Base-by-base conservation (phyloP, 1,139 yeast species). In the Debaryomycetaceae sp. region DNA sequence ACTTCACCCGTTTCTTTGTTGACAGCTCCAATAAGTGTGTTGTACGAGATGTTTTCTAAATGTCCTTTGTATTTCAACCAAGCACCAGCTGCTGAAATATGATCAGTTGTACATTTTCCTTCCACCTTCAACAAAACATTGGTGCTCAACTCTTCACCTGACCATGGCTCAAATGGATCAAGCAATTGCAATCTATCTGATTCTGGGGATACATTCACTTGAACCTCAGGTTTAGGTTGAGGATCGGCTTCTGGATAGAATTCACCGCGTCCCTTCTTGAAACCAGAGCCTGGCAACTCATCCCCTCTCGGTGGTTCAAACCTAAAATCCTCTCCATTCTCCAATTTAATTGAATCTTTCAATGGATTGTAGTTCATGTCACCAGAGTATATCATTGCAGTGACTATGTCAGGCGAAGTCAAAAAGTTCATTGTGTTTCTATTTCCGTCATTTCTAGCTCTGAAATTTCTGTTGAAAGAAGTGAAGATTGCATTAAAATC, bases 11-110 rank as follows among this genome's bases (percentile, higher is more conserved):
- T 88, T 67, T 91, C 98, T 61, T 87, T 87, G 63, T 92, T 92
- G 46, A 87, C 95, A 13, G 98, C 98, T 48, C 98, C 98, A 57
- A 92, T 92, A 55, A 92, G 75, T 6, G 98, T 91, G 70, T 92
- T 92, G 70, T 92, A 79, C 11, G 97, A 87, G 51, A 92, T 92
- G 67, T 92, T 92, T 62, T 91, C 97, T 56, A 92, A 75, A 61
- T 92, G 98, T 15, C 98, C 98, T 72, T 92, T 92, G 70, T 92
- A 92, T 70, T 92, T 92, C 67, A 92, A 79, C 98, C 98, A 92
- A n/a, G 84, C 94, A 59, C 98, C 98, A 30, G 98, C 98, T 33
- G 98, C 98, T 19, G 97, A 89, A 53, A 92, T 92, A 60, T 92
- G 98, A 65, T 92, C 98, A 32, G 98, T 92, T 35, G 98, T 92